Evolutionary conservation across 2,329 filamentous ascomycete genomes (phyloP), one percentile per base, ranked within the genome.

Genomic region (Arthrobotrys iridis): DNA sequence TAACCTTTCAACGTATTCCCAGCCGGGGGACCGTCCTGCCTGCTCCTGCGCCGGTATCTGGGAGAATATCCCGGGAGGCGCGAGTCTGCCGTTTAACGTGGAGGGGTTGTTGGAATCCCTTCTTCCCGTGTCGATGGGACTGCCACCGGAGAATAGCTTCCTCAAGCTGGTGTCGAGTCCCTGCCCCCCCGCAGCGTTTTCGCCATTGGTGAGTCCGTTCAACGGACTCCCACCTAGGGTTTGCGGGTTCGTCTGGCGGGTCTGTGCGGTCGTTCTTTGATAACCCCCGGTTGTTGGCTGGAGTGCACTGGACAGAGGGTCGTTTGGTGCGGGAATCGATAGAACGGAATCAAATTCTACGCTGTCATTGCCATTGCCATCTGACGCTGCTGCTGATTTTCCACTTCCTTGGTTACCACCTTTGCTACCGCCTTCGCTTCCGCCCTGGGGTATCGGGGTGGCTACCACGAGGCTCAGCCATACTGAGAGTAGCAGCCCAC

Each of bases 381-480:
- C 50, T 15, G 3, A 15, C 15, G 24, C 11, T 3, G 13, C 22
- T 22, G 11, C 13, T 8, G 13, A 22, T 35, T 4, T 11, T 11
- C 22, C 22, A 1, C 28, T 26, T 6, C n/a, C 41, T n/a, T 37
- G 35, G 6, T n/a, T 30, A 1, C 40, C 28, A 11, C 7, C 26
- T 3, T 15, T 35, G 46, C 1, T 40, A n/a, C 11, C 46, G 6
- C 20, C 45, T 1, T 20, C 65, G 10, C 30, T 33, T 33, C 65
- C 52, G 18, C 50, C 64, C 15, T 62, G 46, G 7, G 71, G 46
- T 7, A 64, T 24, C 5, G 71, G 71, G 4, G 50, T 43, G 46
- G 71, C 71, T 8, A 41, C 28, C 30, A 64, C 63, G 24, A 75
- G 57, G 46, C 63, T 64, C 2, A 68, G 48, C 71, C 71, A 75